phyloP scores from a whole-genome alignment of 305 asterid genomes.

The Solanum hybrid region DNA sequence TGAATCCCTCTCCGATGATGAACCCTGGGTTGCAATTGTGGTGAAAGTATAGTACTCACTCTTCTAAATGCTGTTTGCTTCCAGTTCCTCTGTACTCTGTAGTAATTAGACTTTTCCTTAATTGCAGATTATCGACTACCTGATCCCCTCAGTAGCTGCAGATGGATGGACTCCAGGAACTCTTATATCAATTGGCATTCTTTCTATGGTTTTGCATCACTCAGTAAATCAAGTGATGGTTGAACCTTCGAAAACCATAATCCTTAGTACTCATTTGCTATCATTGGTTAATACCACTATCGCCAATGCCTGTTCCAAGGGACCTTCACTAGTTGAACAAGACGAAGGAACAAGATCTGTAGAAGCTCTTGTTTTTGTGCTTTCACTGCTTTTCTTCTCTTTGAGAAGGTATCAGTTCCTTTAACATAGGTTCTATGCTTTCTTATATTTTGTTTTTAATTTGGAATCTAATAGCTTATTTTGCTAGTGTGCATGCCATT shows the following conservation, averaged over 20 bases:
- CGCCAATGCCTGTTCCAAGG: constrained; percentile 58
- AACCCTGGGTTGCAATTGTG: constrained; percentile 63
- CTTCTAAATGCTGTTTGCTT: background rate
- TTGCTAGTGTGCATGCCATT: constrained; percentile 41
- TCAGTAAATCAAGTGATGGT: constrained; percentile 47
- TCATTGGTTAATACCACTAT: constrained; percentile 35
- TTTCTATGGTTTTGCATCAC: constrained; percentile 70
- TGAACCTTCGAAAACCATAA: constrained; percentile 70
- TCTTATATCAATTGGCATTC: constrained; percentile 39
- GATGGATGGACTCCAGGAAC: constrained; percentile 58
- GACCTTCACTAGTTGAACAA: constrained; percentile 63
- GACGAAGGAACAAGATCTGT: constrained; percentile 57
- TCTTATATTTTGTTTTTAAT: background rate
- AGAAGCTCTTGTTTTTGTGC: constrained; percentile 51
- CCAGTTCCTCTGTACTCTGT: background rate
- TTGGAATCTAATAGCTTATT: constrained; percentile 14
- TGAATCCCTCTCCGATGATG: constrained; percentile 44
- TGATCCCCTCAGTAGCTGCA: constrained; percentile 33
- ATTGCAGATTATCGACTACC: constrained; percentile 53
- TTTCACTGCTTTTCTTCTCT: constrained; percentile 59
- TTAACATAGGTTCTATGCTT: background rate
- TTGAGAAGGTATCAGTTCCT: constrained; percentile 45
- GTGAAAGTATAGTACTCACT: constrained; percentile 34
- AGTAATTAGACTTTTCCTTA: background rate
- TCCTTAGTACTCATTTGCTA: constrained; percentile 50